Evolutionary conservation across 495 filamentous ascomycete species (phyloP).

Genomic region (Talaromyces thailandensis): DNA sequence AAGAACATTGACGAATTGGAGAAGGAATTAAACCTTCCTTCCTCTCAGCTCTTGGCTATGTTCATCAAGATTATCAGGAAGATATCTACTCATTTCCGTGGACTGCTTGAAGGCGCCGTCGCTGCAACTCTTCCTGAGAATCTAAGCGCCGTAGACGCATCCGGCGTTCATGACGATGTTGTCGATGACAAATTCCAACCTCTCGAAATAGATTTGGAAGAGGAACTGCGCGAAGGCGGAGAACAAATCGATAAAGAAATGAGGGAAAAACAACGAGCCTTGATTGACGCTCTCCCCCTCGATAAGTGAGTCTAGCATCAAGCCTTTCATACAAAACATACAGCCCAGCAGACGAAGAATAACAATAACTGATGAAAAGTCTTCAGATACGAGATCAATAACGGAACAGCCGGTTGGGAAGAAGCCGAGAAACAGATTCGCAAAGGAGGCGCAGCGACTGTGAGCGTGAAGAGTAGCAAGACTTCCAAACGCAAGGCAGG

Average conservation of each 20-base stretch:
- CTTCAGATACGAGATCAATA: slow-evolving; percentile 70
- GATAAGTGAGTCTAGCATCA: slow-evolving; percentile 57
- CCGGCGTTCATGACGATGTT: slow-evolving; percentile 55
- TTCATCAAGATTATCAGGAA: slow-evolving; percentile 94
- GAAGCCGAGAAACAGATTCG: slow-evolving; percentile 74
- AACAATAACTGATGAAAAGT: slow-evolving; percentile 37
- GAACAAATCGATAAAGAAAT: slow-evolving; percentile 62
- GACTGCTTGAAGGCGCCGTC: slow-evolving; percentile 65
- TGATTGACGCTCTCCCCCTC: slow-evolving; percentile 83
- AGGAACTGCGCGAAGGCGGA: slow-evolving; percentile 79
- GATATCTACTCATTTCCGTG: slow-evolving; percentile 64
- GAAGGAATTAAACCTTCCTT: slow-evolving; percentile 64
- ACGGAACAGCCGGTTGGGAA: slow-evolving; percentile 63
- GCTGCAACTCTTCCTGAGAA: slow-evolving; percentile 58
- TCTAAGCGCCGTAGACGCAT: slow-evolving; percentile 37
- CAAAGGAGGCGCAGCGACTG: slow-evolving; percentile 53
- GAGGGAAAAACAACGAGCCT: slow-evolving; percentile 66
- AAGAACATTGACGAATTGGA: slow-evolving; percentile 78
- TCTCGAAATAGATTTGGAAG: slow-evolving; percentile 63
- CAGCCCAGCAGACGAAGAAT: slow-evolving; percentile 14
- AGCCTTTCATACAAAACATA: neutral
- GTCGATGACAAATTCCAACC: slow-evolving; percentile 56
- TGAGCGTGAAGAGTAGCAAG: slow-evolving; percentile 72
- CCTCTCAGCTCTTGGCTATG: slow-evolving; percentile 83
- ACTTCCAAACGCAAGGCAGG: slow-evolving; percentile 69